Conservation (phyloP, 495 filamentous ascomycete species). For the Aspergillus kassunensis region DNA sequence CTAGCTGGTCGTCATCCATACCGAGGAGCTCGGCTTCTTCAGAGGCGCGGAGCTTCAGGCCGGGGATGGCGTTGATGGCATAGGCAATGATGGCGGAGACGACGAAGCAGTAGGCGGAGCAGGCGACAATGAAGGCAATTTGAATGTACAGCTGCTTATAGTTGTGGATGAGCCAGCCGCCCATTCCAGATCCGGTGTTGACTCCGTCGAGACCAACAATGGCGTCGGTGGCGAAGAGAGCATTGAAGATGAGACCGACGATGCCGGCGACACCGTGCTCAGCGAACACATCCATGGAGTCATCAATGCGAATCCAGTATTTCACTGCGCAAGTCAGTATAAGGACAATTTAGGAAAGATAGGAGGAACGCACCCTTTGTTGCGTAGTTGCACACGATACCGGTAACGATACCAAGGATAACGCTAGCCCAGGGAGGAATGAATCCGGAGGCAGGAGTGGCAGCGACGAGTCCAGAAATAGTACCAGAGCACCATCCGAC, state of each 20-base stretch:
- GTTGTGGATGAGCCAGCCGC: slow-evolving; percentile 86
- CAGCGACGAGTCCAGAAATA: slow-evolving; percentile 85
- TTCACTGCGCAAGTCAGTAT: slow-evolving; percentile 58
- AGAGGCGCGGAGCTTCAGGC: slow-evolving; percentile 84
- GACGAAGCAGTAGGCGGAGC: slow-evolving; percentile 72
- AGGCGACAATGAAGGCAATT: slow-evolving; percentile 80
- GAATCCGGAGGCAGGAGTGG: slow-evolving; percentile 83
- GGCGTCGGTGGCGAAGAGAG: slow-evolving; percentile 78
- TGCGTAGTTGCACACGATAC: slow-evolving; percentile 84
- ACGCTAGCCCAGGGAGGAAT: slow-evolving; percentile 89
- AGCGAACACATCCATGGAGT: slow-evolving; percentile 96
- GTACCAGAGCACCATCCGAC: slow-evolving; percentile 97
- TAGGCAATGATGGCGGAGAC: slow-evolving; percentile 81
- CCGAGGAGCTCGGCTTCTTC: slow-evolving; percentile 97
- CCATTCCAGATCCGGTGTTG: slow-evolving; percentile 66
- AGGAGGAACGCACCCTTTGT: slow-evolving; percentile 65
- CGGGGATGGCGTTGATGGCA: slow-evolving; percentile 80
- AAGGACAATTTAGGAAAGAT: slow-evolving; percentile 12
- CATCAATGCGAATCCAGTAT: slow-evolving; percentile 91
- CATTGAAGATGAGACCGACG: slow-evolving; percentile 89
- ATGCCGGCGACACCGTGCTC: slow-evolving; percentile 96
- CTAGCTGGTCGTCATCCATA: slow-evolving; percentile 98
- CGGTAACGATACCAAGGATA: slow-evolving; percentile 77
- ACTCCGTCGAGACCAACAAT: slow-evolving; percentile 94
- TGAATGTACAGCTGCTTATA: slow-evolving; percentile 89